Evolutionary conservation across 148 eudicot genomes (phyloP).

Genomic region (Fagopyrum esculentum): DNA sequence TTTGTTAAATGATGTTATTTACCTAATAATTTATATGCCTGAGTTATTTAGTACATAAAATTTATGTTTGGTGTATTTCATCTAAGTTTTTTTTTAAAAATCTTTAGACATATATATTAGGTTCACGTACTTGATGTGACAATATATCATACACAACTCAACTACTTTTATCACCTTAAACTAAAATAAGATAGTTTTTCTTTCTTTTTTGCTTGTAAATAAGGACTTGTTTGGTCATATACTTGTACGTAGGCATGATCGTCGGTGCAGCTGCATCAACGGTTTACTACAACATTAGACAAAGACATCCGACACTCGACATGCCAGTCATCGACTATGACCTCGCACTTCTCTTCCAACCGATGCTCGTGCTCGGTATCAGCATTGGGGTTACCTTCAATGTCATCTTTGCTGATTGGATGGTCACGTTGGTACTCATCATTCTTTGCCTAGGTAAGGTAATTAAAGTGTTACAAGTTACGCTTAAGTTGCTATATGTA

Average conservation of each 20-base stretch:
- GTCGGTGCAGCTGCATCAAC: not conserved
- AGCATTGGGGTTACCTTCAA: constrained; percentile 20
- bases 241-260: not conserved
- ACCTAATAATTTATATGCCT: no score
- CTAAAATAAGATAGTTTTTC: no score
- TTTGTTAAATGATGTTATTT: no score
- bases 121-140: no score
- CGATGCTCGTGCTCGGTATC: constrained; percentile 16
- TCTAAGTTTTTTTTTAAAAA: no score
- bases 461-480: not conserved
- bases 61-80: no score
- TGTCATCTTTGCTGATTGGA: not conserved
- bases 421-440: not conserved
- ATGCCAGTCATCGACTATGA: constrained; percentile 7
- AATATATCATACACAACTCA: no score
- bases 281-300: constrained; percentile 2
- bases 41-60: no score
- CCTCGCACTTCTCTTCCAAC: constrained; percentile 7
- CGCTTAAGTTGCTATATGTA: not conserved
- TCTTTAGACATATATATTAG: no score
- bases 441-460: not conserved
- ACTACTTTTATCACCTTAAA: no score
- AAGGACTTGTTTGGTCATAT: no score
- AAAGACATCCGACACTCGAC: constrained; percentile 4
- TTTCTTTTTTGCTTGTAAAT: no score